phyloP scores from a whole-genome alignment of 225 moss, liverwort and hornwort genomes.

The Marchantia paleacea region DNA sequence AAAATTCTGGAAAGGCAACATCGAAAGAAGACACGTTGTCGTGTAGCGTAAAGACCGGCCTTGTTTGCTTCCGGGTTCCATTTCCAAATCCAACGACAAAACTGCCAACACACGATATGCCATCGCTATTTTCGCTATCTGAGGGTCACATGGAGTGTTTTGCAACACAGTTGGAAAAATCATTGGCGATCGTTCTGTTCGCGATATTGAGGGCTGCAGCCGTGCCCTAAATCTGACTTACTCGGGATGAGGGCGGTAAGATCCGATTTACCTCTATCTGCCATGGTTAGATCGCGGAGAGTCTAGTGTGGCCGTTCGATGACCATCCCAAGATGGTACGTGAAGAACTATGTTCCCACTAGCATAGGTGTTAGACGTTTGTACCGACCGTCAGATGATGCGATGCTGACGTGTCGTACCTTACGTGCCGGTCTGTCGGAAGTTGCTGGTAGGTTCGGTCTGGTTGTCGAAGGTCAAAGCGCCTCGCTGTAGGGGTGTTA shows the following conservation, averaged over 20 bases:
- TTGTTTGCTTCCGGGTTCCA: slow-evolving; percentile 1
- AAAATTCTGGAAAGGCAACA: neutral
- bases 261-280: neutral
- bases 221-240: slow-evolving; percentile 8
- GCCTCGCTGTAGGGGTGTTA: slow-evolving; percentile 4
- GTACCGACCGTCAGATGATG: slow-evolving; percentile 14
- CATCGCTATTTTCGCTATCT: neutral
- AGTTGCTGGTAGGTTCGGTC: slow-evolving; percentile 6
- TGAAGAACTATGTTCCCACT: slow-evolving; percentile 4
- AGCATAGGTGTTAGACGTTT: neutral
- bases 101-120: neutral
- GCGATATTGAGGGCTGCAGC: neutral
- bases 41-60: slow-evolving; percentile 4
- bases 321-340: neutral
- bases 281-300: neutral
- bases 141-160: neutral
- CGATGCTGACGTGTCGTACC: slow-evolving; percentile 14
- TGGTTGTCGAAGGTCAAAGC: slow-evolving; percentile 8
- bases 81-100: neutral
- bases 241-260: neutral
- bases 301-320: neutral
- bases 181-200: neutral
- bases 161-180: neutral
- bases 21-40: neutral
- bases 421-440: slow-evolving; percentile 12